Evolutionary conservation across 2,329 filamentous ascomycete species (phyloP).

Genomic region (Hypoxylon sp.): DNA sequence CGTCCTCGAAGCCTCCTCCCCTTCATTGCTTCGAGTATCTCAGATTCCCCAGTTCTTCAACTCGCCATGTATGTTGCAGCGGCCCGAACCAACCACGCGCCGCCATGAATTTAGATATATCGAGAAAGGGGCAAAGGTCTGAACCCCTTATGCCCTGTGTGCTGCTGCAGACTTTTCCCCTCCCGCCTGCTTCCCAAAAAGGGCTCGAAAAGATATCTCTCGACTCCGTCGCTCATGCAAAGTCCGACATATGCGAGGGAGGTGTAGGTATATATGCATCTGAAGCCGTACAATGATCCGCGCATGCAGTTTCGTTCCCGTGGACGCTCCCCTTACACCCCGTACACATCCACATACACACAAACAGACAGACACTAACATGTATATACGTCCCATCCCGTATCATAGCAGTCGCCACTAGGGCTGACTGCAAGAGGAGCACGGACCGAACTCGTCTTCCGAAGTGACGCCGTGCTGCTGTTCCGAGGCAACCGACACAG

Average conservation of each 20-base stretch:
- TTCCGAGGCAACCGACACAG: conserved; percentile 4
- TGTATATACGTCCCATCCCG: too few species aligned
- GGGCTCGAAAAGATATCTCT: conserved; percentile 13
- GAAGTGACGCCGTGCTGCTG: conserved; percentile 2
- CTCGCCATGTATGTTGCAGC: too few species aligned
- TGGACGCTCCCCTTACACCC: conserved; percentile 10
- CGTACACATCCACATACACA: background rate
- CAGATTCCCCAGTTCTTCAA: too few species aligned
- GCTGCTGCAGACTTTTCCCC: conserved; percentile 2
- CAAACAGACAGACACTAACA: too few species aligned
- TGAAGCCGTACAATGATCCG: conserved; percentile 24
- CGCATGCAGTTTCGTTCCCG: conserved; percentile 14
- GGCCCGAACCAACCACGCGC: too few species aligned
- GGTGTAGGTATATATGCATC: too few species aligned
- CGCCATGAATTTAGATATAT: too few species aligned
- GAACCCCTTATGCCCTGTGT: background rate
- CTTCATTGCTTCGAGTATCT: too few species aligned
- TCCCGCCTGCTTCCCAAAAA: too few species aligned
- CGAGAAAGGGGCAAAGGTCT: too few species aligned
- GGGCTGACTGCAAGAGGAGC: conserved; percentile 25
- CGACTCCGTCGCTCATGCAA: conserved; percentile 36
- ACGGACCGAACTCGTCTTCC: conserved; percentile 34
- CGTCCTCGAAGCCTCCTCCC: too few species aligned
- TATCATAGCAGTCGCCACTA: conserved; percentile 2
- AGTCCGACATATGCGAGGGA: conserved; percentile 29